Conservation (phyloP, 169 alveolate genomes). For the Plasmodium gonderi region DNA sequence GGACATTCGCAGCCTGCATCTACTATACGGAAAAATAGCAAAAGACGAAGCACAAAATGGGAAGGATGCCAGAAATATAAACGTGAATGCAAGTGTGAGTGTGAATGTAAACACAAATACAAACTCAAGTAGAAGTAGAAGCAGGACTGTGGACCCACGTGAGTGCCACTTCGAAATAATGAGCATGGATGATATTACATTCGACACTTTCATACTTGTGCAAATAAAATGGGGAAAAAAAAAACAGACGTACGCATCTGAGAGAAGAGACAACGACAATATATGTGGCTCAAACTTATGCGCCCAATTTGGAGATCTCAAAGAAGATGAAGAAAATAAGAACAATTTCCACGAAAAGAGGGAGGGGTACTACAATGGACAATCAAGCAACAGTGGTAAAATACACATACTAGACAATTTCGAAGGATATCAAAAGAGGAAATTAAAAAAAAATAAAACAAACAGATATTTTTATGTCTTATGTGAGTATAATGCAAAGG, state of each 20-base stretch:
- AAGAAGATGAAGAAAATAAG: neutral
- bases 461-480: conserved; percentile 20
- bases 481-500: conserved; percentile 18
- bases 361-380: neutral
- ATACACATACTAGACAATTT: neutral
- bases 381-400: neutral
- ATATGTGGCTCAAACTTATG: neutral
- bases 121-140: neutral
- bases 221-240: conserved; percentile 10
- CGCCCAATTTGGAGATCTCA: neutral
- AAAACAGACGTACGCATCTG: neutral
- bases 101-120: neutral
- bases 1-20: neutral
- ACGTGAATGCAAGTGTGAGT: neutral
- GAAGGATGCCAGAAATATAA: neutral
- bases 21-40: neutral
- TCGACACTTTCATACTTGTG: conserved; percentile 15
- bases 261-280: neutral
- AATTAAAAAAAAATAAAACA: conserved; percentile 14
- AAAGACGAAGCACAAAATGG: neutral
- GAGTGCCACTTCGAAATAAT: neutral
- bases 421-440: conserved; percentile 11
- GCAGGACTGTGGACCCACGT: neutral
- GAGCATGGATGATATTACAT: conserved; percentile 9
- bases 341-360: neutral